Conservation (phyloP, 2,329 filamentous ascomycete species). For the Sphaerulina musiva region DNA sequence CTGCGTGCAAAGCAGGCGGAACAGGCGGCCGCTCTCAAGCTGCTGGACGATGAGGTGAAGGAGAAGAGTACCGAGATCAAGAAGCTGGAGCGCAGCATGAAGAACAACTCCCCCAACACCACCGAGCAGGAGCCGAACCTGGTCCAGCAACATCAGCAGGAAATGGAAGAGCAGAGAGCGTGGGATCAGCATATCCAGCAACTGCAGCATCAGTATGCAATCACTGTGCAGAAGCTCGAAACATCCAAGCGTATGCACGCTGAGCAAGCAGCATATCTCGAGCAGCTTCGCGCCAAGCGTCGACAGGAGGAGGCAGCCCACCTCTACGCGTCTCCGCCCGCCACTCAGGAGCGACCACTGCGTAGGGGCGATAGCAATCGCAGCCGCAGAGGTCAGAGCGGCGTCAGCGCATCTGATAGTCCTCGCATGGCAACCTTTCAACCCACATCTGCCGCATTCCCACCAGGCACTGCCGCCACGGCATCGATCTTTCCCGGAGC, state of each 20-base stretch:
- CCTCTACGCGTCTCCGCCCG: slow-evolving; percentile 23
- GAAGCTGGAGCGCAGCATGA: slow-evolving; percentile 58
- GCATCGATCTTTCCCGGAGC: slow-evolving; percentile 48
- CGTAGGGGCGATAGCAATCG: slow-evolving; percentile 38
- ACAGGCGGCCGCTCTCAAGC: slow-evolving; percentile 46
- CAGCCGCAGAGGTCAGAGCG: slow-evolving; percentile 35
- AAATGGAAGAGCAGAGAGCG: slow-evolving; percentile 38
- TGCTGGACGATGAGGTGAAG: slow-evolving; percentile 66
- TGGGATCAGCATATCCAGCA: slow-evolving; percentile 32
- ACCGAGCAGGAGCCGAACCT: slow-evolving; percentile 28
- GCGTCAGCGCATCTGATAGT: slow-evolving; percentile 29
- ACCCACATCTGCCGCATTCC: slow-evolving; percentile 27
- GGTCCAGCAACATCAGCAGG: slow-evolving; percentile 32
- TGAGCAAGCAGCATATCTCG: slow-evolving; percentile 35
- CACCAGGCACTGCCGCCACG: slow-evolving; percentile 40
- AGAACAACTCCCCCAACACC: slow-evolving; percentile 47
- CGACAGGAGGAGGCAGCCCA: slow-evolving; percentile 27
- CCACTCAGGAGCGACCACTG: slow-evolving; percentile 19
- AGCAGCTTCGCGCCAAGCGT: slow-evolving; percentile 25
- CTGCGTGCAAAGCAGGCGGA: slow-evolving; percentile 39
- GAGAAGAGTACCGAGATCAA: slow-evolving; percentile 66
- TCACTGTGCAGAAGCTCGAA: slow-evolving; percentile 29
- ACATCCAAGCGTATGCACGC: slow-evolving; percentile 38
- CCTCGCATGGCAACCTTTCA: slow-evolving; percentile 25
- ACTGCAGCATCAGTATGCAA: slow-evolving; percentile 31